Evolutionary conservation across 345 rosid genomes (phyloP), one percentile per base, ranked within the genome.

Genomic region (Geranium rotundifolium): DNA sequence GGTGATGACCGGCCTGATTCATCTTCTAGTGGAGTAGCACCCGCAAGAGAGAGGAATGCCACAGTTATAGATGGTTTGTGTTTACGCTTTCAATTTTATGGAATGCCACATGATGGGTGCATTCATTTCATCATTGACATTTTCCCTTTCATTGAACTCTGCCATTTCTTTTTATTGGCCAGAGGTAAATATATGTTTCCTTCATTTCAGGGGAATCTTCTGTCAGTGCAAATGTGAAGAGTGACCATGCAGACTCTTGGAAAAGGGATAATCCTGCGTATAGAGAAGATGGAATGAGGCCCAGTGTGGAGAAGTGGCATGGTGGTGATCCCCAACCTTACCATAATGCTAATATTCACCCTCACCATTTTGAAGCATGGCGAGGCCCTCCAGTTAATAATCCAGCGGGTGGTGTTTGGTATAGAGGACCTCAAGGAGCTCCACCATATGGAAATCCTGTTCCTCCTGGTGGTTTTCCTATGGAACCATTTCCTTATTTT

Each of bases 401-500:
- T 80, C 91, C 83, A 76, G 90, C 85, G 46, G 85, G 86, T 70
- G 90, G 88, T 75, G 84, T 77, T 69, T 90, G 99, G 99, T 93
- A 83, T 72, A 78, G 92, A 80, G 95, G 87, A 59, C 95, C 88
- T 73, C 85, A 85, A 7, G 77, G 82, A n/a, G 90, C 80, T 34
- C 95, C 84, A 19, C 85, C 96, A 41, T 90, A 81, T 73, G 91
- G 90, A 19, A 62, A 86, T 15, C 89, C 95, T 37, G 75, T 82
- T 76, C 78, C 84, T 52, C 93, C 93, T 63, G 84, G 96, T 71
- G 86, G 87, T 56, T 95, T 85, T 76, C 91, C 85, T 17, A 69
- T 90, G 84, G 97, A 90, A 37, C 88, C 95, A 37, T 88, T 85
- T 82, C 86, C 88, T 62, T 95, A 76, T 68, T 90, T 80, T 76